phyloP scores from a whole-genome alignment of 768 basidiomycete species.

The Mycena capillaripes region DNA sequence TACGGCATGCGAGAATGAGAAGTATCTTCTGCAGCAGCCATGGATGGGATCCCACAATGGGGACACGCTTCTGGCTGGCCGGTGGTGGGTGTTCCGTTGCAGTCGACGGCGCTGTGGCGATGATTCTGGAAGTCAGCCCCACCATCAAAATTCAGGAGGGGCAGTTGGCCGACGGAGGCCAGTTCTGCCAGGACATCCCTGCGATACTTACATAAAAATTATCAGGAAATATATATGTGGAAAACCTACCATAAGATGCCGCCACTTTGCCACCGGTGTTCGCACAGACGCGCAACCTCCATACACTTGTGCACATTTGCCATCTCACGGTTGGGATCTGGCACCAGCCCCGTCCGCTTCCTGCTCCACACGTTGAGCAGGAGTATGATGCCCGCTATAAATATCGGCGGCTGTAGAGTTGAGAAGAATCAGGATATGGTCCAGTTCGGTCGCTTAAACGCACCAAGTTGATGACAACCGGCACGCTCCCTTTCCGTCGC shows the following conservation, averaged over 20 bases:
- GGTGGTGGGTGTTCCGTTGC: neutral
- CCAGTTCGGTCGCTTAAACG: too few species aligned
- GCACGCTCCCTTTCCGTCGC: slow-evolving; percentile 46
- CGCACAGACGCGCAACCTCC: slow-evolving; percentile 59
- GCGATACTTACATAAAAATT: slow-evolving; percentile 29
- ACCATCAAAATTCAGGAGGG: too few species aligned
- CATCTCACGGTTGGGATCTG: slow-evolving; percentile 65
- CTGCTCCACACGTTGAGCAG: slow-evolving; percentile 78
- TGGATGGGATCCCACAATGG: too few species aligned
- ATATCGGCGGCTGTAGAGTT: slow-evolving; percentile 45
- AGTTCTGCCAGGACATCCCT: slow-evolving; percentile 40
- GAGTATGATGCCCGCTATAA: slow-evolving; percentile 64
- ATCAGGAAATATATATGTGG: neutral
- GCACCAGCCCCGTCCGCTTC: slow-evolving; percentile 58
- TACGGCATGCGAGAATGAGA: neutral
- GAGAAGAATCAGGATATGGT: neutral
- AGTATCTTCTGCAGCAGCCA: too few species aligned
- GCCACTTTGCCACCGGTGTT: slow-evolving; percentile 57
- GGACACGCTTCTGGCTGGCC: neutral
- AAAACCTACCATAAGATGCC: slow-evolving; percentile 46
- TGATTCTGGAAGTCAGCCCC: too few species aligned
- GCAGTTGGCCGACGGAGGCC: neutral
- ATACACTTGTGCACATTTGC: slow-evolving; percentile 72
- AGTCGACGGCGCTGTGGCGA: neutral
- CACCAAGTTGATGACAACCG: slow-evolving; percentile 19